Evolutionary conservation across 345 rosid species (phyloP).

Genomic region (Iberis pinnata): DNA sequence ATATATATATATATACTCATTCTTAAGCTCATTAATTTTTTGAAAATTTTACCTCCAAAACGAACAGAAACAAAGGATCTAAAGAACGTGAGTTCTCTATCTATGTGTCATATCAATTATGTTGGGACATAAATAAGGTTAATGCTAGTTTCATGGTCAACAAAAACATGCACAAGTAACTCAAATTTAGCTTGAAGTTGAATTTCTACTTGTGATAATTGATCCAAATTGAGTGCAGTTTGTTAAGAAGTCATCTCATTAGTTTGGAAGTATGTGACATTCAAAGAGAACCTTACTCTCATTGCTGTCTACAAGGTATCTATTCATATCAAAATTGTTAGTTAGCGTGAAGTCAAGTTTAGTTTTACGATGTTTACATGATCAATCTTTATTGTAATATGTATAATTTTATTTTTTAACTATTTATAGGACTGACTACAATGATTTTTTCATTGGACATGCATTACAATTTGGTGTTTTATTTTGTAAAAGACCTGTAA

Average conservation of each 20-base stretch:
- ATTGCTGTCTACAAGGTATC: slow-evolving; percentile 95
- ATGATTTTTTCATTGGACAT: slow-evolving; percentile 89
- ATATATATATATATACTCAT: not conserved
- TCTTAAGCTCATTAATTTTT: not conserved
- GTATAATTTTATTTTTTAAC: too few relatives aligned
- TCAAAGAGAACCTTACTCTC: slow-evolving; percentile 84
- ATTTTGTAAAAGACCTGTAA: slow-evolving; percentile 88
- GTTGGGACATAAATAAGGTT: slow-evolving; percentile 66
- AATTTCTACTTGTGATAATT: not conserved
- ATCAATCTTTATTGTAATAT: too few relatives aligned
- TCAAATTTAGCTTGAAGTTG: not conserved
- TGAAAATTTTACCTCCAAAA: slow-evolving; percentile 47
- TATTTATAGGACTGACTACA: too few relatives aligned
- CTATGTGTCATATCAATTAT: slow-evolving; percentile 56
- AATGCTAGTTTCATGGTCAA: slow-evolving; percentile 76
- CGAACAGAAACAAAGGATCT: slow-evolving; percentile 72
- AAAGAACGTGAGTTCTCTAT: slow-evolving; percentile 58
- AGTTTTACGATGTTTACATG: too few relatives aligned
- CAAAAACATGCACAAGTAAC: slow-evolving; percentile 56
- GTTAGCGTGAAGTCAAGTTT: too few relatives aligned
- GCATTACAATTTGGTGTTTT: slow-evolving; percentile 84
- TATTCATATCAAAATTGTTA: too few relatives aligned
- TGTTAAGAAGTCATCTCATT: slow-evolving; percentile 68
- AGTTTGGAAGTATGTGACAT: slow-evolving; percentile 91
- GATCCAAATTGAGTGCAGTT: not conserved